Base-by-base conservation (phyloP, 306 rosid species). In the Rosa rugosa region DNA sequence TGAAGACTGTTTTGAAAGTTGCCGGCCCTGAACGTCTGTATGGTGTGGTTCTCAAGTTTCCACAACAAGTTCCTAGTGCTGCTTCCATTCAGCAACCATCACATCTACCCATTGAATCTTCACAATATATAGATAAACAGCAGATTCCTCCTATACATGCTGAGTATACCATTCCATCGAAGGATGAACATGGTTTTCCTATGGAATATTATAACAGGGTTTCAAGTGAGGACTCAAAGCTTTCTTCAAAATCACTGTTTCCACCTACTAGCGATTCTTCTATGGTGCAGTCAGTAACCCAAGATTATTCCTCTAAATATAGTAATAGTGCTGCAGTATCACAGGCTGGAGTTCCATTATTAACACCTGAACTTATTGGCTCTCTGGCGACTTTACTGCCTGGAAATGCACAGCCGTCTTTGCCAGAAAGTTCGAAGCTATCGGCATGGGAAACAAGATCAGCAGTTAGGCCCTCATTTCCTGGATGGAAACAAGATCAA, bases 281-380 rank as follows among this genome's bases (percentile, higher is more conserved):
- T 73, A 77, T 86, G 73, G 84, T 85, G 86, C 95, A 91, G 64
- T 71, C 91, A n/a, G 79, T 77, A 77, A 83, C 89, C 46, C 81
- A 82, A 42, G 97, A 88, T 22, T 92, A 85, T 82, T 81, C 86
- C 81, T 51, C 89, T 73, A 67, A 40, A 67, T 67, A 67, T 40
- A 83, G 79, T 63, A 83, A 79, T 82, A 65, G 75, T 71, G 82
- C 84, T 62, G 76, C 92, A 79, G 77, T 77, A 60, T 87, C 97
- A 66, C 99, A 91, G 84, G 86, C 94, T 82, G 97, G 96, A 78
- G 89, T 89, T 76, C 31, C 90, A 27, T 84, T 95, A 82, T 84
- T 95, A 82, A 95, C 99, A 14, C 99, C 99, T 3, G 99, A 95
- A 87, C 96, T 95, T 60, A 90, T 95, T 89, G 98, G 98, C 72